Base-by-base conservation (phyloP, 495 filamentous ascomycete genomes). In the Pseudomonodictys pantanalensis region DNA sequence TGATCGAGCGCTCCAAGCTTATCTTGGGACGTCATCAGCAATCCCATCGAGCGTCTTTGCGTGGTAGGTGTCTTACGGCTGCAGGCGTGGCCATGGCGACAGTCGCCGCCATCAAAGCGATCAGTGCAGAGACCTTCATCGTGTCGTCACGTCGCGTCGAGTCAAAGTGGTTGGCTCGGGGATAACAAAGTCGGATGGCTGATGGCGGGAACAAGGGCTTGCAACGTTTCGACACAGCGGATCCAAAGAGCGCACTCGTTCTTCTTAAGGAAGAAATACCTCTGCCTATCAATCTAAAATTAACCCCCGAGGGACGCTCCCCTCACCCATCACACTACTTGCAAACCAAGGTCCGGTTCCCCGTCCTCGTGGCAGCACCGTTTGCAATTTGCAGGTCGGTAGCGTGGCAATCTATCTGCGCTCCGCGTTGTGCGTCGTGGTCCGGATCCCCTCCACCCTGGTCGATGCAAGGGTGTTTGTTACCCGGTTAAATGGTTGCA, bases 291-390 rank as follows among this genome's bases (percentile, higher is more conserved):
- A 56, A 49, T 50, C 58, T 61, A 60, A 43, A 11, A 10, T 30
- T 60, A 60, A 20, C 46, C 23, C 26, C 25, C 26, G n/a, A 41
- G 20, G 10, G 23, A 18, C 25, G n/a, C 25, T 22, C 41, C 49
- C 54, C 52, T 20, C 15, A 8, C 41, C 10, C 17, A n/a, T 2
- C 52, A 45, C n/a, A 35, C 5, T 11, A 52, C 26, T 45, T 29
- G 32, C 41, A 7, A 9, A 38, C 50, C 58, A 54, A 54, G 42
- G 47, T 46, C 53, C 53, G 60, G 60, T 52, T 58, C 52, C 60
- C 60, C 60, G 53, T 33, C 60, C 60, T 63, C 60, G 60, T 63
- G 60, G 60, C 52, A 52, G 18, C 8, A 11, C 20, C 50, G 45
- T 52, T 56, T 23, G 33, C 24, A 41, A n/a, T n/a, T n/a, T n/a